Base-by-base conservation (phyloP, 2,329 filamentous ascomycete genomes). In the Aspergillus pseudoviridinutans region DNA sequence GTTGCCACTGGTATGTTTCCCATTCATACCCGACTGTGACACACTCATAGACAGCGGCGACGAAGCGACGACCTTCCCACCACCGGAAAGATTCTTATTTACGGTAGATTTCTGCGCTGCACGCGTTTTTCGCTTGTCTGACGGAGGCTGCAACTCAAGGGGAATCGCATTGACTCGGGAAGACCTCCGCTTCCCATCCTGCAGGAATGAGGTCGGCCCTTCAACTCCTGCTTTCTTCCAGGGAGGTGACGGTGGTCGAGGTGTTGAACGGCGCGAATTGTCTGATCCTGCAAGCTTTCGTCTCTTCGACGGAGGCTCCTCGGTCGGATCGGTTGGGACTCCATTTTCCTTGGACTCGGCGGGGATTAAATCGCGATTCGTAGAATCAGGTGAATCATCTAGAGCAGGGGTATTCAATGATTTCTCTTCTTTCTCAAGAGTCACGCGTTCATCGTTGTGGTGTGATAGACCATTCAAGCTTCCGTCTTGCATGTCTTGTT, bases 161-260 rank as follows among this genome's bases (percentile, higher is more conserved):
- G 82, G 80, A 22, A 82, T 68, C 54, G 63, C 61, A 62, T 76
- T 77, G 54, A 83, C 82, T 64, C 85, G 78, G 51, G 84, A 82
- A 49, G 85, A 87, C 71, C 84, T 85, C 58, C 85, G 78, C 63
- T 80, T 80, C 42, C 85, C 85, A 70, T 84, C 80, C 59, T 82
- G 79, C 49, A 89, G 84, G 71, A 95, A 92, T 0, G 90, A 89
- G 3, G 93, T 94, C 24, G 94, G 94, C 0, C 94, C 94, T 28
- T 96, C 90, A 44, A 89, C 91, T 58, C 84, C 84, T 61, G 90
- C 84, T 68, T 86, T 90, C 79, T 94, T 97, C 94, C 94, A 99
- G 24, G 94, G 94, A 63, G 94, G 94, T 61, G 93, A 97, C 44
- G 72, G 64, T 49, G 74, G 71, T 50, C 77, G 72, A n/a, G 76